phyloP scores from a whole-genome alignment of 1,139 yeast species.

The Groenewaldozyma auringiensis region DNA sequence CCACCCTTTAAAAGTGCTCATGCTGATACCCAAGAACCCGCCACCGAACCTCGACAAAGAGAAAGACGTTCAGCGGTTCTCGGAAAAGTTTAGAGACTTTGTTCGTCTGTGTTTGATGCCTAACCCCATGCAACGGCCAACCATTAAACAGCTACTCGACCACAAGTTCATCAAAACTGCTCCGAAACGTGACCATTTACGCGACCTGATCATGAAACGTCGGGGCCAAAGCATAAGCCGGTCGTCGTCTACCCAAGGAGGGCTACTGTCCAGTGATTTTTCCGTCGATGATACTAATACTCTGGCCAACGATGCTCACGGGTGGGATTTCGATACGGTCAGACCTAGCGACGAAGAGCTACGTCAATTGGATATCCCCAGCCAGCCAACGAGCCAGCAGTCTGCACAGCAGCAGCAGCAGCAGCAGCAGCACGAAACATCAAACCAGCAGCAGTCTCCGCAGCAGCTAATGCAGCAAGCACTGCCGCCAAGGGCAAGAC shows the following conservation, averaged over 20 bases:
- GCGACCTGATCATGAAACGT: constrained; percentile 24
- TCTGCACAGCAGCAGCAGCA: neutral
- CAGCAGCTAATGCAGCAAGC: neutral
- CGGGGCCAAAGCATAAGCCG: constrained; percentile 12
- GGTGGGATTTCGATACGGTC: constrained; percentile 36
- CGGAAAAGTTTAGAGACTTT: constrained; percentile 51
- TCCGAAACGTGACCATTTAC: constrained; percentile 31
- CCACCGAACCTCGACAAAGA: constrained; percentile 40
- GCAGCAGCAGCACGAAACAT: neutral
- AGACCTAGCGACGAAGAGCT: constrained; percentile 17
- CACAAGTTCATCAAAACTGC: constrained; percentile 52
- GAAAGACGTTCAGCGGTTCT: constrained; percentile 34
- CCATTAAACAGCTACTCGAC: constrained; percentile 50
- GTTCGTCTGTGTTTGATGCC: constrained; percentile 56
- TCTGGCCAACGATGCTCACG: constrained; percentile 23
- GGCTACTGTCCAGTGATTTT: constrained; percentile 15
- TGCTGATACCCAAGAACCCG: constrained; percentile 44
- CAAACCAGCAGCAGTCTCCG: neutral
- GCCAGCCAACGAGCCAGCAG: neutral
- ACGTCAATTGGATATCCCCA: neutral
- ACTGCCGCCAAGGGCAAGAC: neutral
- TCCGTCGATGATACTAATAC: constrained; percentile 11
- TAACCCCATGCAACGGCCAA: constrained; percentile 51
- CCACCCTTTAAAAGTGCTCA: constrained; percentile 77
- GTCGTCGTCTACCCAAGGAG: constrained; percentile 11